These are phyloP conservation scores for Lagenidium giganteum DNA, from an alignment of 352 stramenopile genomes.

Conservation along the genomic window DNA sequence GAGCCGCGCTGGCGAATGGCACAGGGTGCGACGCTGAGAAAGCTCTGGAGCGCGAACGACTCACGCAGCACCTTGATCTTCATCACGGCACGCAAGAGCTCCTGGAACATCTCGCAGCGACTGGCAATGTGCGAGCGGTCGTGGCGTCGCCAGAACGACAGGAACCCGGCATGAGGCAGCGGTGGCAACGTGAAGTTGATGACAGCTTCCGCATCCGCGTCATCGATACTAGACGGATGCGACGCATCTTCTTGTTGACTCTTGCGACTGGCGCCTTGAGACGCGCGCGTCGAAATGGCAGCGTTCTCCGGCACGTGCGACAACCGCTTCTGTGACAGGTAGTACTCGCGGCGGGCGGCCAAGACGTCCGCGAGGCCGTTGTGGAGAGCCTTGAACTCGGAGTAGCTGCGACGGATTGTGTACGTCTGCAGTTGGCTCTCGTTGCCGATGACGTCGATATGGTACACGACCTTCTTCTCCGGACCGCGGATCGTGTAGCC, in stretches of 20 bases:
- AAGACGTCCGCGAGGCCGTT: slow-evolving; percentile 58
- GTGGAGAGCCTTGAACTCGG: slow-evolving; percentile 79
- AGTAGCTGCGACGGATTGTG: slow-evolving; percentile 82
- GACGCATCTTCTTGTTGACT: neutral
- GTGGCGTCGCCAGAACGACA: slow-evolving; percentile 79
- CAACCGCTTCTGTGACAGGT: too few relatives aligned
- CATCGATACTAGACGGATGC: slow-evolving; percentile 1
- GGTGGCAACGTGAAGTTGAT: slow-evolving; percentile 47
- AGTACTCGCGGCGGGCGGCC: slow-evolving; percentile 55
- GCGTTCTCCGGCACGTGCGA: slow-evolving; percentile 26
- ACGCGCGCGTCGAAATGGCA: slow-evolving; percentile 13
- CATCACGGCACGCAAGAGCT: slow-evolving; percentile 47
- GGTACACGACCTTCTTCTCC: slow-evolving; percentile 85
- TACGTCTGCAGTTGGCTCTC: slow-evolving; percentile 77
- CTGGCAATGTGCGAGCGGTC: slow-evolving; percentile 70
- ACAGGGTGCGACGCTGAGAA: slow-evolving; percentile 52
- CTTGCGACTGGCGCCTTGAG: slow-evolving; percentile 1
- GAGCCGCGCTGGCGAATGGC: slow-evolving; percentile 60
- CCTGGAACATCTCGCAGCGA: slow-evolving; percentile 67
- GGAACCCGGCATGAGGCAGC: slow-evolving; percentile 67
- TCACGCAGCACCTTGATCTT: slow-evolving; percentile 27
- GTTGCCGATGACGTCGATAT: slow-evolving; percentile 76
- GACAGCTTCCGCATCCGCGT: neutral
- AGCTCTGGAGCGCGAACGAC: slow-evolving; percentile 33
- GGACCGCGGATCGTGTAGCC: slow-evolving; percentile 59